Conservation (phyloP, 73 alveolate species). For the Paramecium sonneborni region DNA sequence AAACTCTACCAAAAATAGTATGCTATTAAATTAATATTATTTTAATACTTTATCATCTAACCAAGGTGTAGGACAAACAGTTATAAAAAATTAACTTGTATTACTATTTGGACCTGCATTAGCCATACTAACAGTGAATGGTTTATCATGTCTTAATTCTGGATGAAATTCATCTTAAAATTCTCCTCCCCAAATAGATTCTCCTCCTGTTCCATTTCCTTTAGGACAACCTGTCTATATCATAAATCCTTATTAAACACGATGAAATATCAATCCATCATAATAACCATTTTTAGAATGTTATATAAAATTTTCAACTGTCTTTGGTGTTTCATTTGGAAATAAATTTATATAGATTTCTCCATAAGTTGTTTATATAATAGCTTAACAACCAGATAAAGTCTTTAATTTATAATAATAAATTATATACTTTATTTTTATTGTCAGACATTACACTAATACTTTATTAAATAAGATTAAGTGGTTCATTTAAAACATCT, state of each 20-base stretch:
- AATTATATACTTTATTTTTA: conserved; percentile 1
- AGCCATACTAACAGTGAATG: conserved; percentile 92
- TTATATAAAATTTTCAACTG: conserved; percentile 91
- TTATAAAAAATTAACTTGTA: conserved; percentile 92
- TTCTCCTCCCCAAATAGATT: conserved; percentile 86
- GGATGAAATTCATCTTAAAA: conserved; percentile 95
- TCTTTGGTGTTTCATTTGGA: conserved; percentile 87
- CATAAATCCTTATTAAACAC: conserved; percentile 94
- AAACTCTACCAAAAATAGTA: conserved; percentile 92
- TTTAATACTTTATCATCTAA: conserved; percentile 82
- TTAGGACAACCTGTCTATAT: conserved; percentile 96
- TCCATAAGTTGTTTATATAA: conserved; percentile 82
- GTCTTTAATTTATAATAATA: background rate
- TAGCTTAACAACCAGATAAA: conserved; percentile 54
- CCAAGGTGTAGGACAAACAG: conserved; percentile 89
- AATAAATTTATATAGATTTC: conserved; percentile 84
- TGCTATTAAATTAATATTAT: conserved; percentile 66
- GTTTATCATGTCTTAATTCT: conserved; percentile 91
- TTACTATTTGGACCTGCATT: conserved; percentile 95
- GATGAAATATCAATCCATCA: conserved; percentile 81
- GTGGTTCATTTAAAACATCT: conserved; percentile 62
- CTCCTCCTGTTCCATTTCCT: conserved; percentile 98
- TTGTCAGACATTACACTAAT: conserved; percentile 27
- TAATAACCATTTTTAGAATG: conserved; percentile 91
- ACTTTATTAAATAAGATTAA: conserved; percentile 21